A percentile compares a stretch with the other conserved stretches of the same genome.
Conservation (phyloP, 1,139 yeast species). For the Nakaseomyces sp. region DNA sequence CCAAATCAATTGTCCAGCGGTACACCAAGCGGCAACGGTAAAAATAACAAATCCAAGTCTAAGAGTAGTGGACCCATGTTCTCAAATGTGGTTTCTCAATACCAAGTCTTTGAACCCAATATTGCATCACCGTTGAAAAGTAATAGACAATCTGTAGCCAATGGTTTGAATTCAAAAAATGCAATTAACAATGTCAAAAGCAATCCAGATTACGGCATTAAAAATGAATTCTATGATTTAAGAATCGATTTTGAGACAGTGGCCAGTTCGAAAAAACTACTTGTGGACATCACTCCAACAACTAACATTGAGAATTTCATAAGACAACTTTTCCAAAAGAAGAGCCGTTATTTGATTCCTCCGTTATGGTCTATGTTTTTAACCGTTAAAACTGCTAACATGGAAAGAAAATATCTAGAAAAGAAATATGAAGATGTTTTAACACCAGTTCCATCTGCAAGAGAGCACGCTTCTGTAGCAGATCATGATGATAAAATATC, state of each 20-base stretch:
- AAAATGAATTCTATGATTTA: slow-evolving; percentile 18
- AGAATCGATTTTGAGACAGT: slow-evolving; percentile 11
- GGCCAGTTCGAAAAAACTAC: slow-evolving; percentile 11
- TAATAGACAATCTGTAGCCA: slow-evolving; percentile 16
- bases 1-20: background rate
- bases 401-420: slow-evolving; percentile 23
- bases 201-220: slow-evolving; percentile 9
- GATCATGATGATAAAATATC: slow-evolving; percentile 23
- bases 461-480: slow-evolving; percentile 6
- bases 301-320: slow-evolving; percentile 28
- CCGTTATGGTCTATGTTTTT: slow-evolving; percentile 65
- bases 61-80: slow-evolving; percentile 13
- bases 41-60: slow-evolving; percentile 1
- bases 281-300: slow-evolving; percentile 20
- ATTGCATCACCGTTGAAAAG: slow-evolving; percentile 18
- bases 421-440: slow-evolving; percentile 10
- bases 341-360: slow-evolving; percentile 23
- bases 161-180: slow-evolving; percentile 6
- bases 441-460: slow-evolving; percentile 6
- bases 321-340: slow-evolving; percentile 23
- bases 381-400: slow-evolving; percentile 48
- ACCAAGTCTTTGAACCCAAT: slow-evolving; percentile 20
- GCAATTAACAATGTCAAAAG: background rate
- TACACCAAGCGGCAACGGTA: background rate
- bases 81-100: slow-evolving; percentile 18